phyloP scores from a whole-genome alignment of 305 asterid species.

The Fraxinus sp. region DNA sequence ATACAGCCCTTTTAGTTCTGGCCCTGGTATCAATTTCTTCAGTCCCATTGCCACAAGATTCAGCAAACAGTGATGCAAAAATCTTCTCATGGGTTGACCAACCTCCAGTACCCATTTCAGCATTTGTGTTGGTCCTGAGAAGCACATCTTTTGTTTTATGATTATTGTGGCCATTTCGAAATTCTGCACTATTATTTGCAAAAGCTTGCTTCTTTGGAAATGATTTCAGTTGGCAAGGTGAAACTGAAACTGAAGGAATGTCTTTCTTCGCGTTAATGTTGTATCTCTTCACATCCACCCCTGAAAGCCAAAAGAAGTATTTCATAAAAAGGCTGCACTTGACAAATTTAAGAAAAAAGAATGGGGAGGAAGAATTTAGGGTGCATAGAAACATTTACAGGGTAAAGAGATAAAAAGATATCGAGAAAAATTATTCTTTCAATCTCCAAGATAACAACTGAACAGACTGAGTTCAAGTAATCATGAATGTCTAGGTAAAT shows the following conservation, averaged over 20 bases:
- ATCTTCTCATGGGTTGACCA: constrained; percentile 77
- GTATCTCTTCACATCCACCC: constrained; percentile 65
- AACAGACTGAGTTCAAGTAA: background rate
- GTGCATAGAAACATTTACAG: background rate
- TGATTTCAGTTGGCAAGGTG: constrained; percentile 73
- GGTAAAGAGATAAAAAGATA: background rate
- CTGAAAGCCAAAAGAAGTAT: constrained; percentile 45
- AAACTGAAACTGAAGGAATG: constrained; percentile 55
- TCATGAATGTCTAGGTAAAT: background rate
- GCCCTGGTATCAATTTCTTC: constrained; percentile 36
- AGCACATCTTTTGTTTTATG: constrained; percentile 36
- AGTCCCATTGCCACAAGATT: constrained; percentile 39
- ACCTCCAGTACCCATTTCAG: constrained; percentile 57
- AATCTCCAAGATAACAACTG: background rate
- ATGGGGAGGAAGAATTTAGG: background rate
- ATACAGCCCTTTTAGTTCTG: constrained; percentile 46
- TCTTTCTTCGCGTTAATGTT: constrained; percentile 44
- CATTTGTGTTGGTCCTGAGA: constrained; percentile 37
- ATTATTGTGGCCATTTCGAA: constrained; percentile 35
- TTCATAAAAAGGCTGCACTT: constrained; percentile 8
- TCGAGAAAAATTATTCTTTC: background rate
- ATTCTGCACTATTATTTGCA: constrained; percentile 45
- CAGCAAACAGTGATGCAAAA: constrained; percentile 47
- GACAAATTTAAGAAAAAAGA: background rate
- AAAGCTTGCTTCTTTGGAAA: constrained; percentile 40